Base-by-base conservation (phyloP, 805 yeast species). In the Pichia occidentalis region DNA sequence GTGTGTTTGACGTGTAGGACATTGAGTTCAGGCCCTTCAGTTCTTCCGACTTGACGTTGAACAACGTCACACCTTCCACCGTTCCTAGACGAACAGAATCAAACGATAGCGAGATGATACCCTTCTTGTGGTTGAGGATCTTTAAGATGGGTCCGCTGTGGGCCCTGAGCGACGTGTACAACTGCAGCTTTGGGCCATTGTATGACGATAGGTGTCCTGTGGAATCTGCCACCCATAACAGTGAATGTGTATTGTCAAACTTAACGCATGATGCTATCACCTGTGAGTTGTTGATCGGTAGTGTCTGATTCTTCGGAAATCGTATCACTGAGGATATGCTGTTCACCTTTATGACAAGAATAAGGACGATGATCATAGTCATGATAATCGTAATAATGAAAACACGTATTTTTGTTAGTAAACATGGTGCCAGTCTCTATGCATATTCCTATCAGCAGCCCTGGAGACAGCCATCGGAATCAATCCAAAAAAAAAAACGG, bases 161-260 rank as follows among this genome's bases (percentile, higher is more conserved):
- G 0, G 76, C 80, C 16, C 62, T 57, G 40, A 73, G 75, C 23
- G 82, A 62, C 4, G 80, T 70, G 51, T 82, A 84, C 3, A 79
- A 70, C 5, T 64, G 61, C 33, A 79, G 58, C 9, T 65, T 61
- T 9, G 69, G 65, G 10, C 73, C 78, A 21, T 61, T 63, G 38
- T 49, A 67, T 2, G 71, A 63, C 4, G 65, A 58, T 0, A 69
- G 51, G 30, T 67, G 58, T 4, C 88, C 84, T 26, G 64, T 68
- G 1, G 74, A 57, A 54, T 85, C 92, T 13, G 95, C 95, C 1
- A 80, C 68, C 97, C 97, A 90, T 2, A 88, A 54, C 31, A 92
- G 63, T 49, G 88, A 92, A 42, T 77, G 73, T n/a, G 70, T 61
- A 25, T 69, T 70, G 60, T 88, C 96, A 56, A 87, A 87, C 4